phyloP scores from a whole-genome alignment of 1,284 basidiomycete species.

The Trametes versicolor region DNA sequence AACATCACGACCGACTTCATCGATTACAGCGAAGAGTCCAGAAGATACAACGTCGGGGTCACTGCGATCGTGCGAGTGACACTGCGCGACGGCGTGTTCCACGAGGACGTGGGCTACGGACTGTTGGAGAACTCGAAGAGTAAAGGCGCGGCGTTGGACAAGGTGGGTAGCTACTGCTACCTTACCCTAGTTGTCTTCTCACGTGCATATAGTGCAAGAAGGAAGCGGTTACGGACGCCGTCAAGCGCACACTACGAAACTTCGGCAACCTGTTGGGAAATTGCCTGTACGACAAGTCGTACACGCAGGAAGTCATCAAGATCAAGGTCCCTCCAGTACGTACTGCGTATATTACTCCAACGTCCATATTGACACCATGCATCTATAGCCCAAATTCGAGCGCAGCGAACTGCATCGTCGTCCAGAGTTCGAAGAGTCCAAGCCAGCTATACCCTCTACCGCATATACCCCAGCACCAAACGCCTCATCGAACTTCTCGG shows the following conservation, averaged over 20 bases:
- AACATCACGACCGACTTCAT: conserved; percentile 80
- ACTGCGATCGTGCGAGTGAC: conserved; percentile 91
- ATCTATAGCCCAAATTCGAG: conserved; percentile 77
- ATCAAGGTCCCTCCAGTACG: conserved; percentile 85
- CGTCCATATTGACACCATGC: background rate
- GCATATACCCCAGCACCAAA: conserved; percentile 10
- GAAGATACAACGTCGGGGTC: conserved; percentile 79
- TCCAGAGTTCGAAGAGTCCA: conserved; percentile 73
- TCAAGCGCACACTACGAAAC: conserved; percentile 90
- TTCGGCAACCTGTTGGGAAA: conserved; percentile 97
- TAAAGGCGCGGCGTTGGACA: conserved; percentile 91
- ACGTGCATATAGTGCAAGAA: conserved; percentile 84
- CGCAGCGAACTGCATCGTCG: conserved; percentile 77
- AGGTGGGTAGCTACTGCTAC: conserved; percentile 62
- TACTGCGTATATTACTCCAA: conserved; percentile 26
- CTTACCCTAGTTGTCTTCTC: background rate
- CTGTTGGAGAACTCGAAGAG: conserved; percentile 85
- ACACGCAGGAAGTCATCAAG: conserved; percentile 86
- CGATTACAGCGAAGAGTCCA: conserved; percentile 76
- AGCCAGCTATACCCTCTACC: conserved; percentile 36
- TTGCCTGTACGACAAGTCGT: conserved; percentile 94
- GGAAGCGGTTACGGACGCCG: conserved; percentile 94
- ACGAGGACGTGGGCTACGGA: conserved; percentile 96
- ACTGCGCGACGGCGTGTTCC: conserved; percentile 87
- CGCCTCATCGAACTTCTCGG: background rate